Evolutionary conservation across 345 rosid genomes (phyloP).

Genomic region (Bruguiera sexangula): DNA sequence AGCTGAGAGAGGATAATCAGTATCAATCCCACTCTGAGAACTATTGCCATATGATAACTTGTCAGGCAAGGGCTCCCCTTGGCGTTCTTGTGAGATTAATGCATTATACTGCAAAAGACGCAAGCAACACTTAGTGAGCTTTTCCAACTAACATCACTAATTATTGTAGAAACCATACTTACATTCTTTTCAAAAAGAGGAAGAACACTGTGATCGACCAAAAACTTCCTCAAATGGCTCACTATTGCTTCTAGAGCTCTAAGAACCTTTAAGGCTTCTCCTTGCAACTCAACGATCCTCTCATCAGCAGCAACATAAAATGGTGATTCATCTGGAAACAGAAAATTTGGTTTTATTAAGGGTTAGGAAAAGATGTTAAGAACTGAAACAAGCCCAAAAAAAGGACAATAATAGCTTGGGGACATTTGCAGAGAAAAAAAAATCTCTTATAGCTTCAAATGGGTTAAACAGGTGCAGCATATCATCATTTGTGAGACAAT

Average conservation of each 20-base stretch:
- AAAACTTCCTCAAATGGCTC: constrained; percentile 73
- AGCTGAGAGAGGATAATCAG: constrained; percentile 46
- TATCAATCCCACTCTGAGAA: constrained; percentile 30
- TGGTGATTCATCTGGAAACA: constrained; percentile 57
- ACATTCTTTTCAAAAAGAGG: constrained; percentile 76
- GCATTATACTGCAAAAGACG: constrained; percentile 42
- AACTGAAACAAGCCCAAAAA: no score
- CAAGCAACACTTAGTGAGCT: neutral
- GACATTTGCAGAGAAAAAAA: no score
- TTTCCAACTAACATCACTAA: neutral
- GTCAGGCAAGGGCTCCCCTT: constrained; percentile 47
- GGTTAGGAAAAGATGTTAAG: no score
- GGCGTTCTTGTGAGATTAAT: constrained; percentile 48
- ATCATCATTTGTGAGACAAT: no score
- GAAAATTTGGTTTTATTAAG: constrained; percentile 1
- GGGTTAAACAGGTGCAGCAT: no score
- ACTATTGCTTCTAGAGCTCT: constrained; percentile 67
- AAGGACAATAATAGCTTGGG: no score
- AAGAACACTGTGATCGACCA: constrained; percentile 74
- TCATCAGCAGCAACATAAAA: constrained; percentile 57
- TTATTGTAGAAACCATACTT: constrained; percentile 25
- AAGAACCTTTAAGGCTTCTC: constrained; percentile 61
- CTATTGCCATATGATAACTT: constrained; percentile 36
- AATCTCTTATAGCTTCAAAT: no score
- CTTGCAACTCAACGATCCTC: constrained; percentile 67